Conservation (phyloP, 371 early-diverging fungal species). For the Circinella umbellata region DNA sequence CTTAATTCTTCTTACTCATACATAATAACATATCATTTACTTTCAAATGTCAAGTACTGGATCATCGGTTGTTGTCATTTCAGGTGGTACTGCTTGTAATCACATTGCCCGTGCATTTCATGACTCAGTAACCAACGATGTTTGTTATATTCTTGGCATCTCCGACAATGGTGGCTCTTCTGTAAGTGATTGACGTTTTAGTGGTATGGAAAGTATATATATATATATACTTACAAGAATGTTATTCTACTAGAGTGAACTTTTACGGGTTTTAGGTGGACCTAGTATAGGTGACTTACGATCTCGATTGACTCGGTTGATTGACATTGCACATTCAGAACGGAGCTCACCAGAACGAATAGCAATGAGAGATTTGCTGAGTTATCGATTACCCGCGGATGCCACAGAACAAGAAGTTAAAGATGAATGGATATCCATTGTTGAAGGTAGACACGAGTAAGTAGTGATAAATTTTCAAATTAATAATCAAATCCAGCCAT, state of each 20-base stretch:
- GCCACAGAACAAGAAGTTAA: constrained; percentile 50
- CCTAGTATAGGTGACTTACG: constrained; percentile 75
- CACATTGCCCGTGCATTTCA: constrained; percentile 56
- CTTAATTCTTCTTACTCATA: too few species aligned
- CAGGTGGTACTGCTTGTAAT: constrained; percentile 79
- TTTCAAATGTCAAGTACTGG: background rate
- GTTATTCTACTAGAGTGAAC: constrained; percentile 40
- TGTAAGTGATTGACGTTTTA: constrained; percentile 26
- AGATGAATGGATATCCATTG: constrained; percentile 66
- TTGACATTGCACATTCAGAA: constrained; percentile 42
- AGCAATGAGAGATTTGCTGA: constrained; percentile 68
- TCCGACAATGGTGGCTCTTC: constrained; percentile 76
- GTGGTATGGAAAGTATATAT: background rate
- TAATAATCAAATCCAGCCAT: background rate
- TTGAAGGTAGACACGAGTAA: constrained; percentile 67
- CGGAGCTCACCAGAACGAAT: constrained; percentile 41
- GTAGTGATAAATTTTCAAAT: background rate
- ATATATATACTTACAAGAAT: background rate
- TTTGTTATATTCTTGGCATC: constrained; percentile 74
- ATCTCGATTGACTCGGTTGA: constrained; percentile 63
- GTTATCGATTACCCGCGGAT: constrained; percentile 64
- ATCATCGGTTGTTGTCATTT: constrained; percentile 60
- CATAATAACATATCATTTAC: too few species aligned
- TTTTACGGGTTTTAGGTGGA: constrained; percentile 68
- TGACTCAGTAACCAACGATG: constrained; percentile 57